A percentile compares a stretch with the other conserved stretches of the same genome.
Conservation (phyloP, 225 moss, liverwort and hornwort genomes). For the Asterella californica region DNA sequence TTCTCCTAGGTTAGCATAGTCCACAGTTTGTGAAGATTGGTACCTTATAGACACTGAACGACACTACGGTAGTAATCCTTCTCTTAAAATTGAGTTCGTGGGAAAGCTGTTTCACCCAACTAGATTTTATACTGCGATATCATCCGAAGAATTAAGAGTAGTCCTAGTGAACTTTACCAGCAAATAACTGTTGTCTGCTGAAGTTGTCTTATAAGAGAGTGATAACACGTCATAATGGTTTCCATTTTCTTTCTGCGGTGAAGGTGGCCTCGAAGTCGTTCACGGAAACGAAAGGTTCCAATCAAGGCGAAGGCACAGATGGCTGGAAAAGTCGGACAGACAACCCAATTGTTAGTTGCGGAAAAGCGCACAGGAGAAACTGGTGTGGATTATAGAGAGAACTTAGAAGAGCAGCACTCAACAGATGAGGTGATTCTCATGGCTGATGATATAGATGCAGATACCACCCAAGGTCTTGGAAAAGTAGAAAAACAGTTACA, state of each 20-base stretch:
- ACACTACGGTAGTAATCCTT: no score
- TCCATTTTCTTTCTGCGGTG: not conserved
- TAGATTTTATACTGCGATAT: no score
- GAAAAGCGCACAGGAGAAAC: not conserved
- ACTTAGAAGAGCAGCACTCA: not conserved
- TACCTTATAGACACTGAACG: no score
- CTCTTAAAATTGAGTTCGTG: no score
- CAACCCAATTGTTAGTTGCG: not conserved
- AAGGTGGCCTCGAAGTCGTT: conserved; percentile 28
- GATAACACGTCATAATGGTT: not conserved
- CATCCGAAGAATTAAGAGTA: no score
- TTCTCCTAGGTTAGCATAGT: no score
- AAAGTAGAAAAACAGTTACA: conserved; percentile 1
- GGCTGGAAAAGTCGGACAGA: conserved; percentile 1
- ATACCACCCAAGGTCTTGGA: not conserved
- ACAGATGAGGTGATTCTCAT: not conserved
- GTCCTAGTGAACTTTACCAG: no score
- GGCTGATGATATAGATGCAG: not conserved
- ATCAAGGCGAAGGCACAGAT: conserved; percentile 5
- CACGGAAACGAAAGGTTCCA: conserved; percentile 30
- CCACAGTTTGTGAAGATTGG: no score
- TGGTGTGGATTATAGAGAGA: not conserved
- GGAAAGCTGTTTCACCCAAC: no score
- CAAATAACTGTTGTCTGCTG: no score
- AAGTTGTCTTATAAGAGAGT: not conserved